Percentiles rank a stretch among this genome's conserved stretches.
Conservation (phyloP, 2,329 filamentous ascomycete genomes). For the Aspergillus transmontanensis region DNA sequence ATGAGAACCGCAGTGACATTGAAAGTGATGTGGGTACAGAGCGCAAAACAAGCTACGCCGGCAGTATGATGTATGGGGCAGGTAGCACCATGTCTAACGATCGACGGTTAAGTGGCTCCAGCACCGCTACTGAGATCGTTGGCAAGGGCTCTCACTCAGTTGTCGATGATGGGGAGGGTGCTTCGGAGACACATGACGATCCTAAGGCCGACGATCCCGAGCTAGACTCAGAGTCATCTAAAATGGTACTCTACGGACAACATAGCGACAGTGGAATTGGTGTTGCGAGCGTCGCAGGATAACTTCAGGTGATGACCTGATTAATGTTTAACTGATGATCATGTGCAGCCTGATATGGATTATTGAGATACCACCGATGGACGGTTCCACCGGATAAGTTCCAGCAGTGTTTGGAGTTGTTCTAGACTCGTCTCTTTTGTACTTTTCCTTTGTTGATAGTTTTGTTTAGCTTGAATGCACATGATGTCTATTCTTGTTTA, state of each 20-base stretch:
- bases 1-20: constrained; percentile 52
- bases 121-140: constrained; percentile 39
- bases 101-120: constrained; percentile 43
- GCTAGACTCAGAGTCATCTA: constrained; percentile 24
- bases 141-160: constrained; percentile 16
- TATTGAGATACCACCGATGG: constrained; percentile 7
- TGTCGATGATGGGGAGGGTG: constrained; percentile 10
- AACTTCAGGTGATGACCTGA: not conserved
- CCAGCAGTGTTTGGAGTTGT: not conserved
- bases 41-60: constrained; percentile 46
- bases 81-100: constrained; percentile 44
- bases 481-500: not conserved
- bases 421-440: constrained; percentile 21
- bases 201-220: constrained; percentile 22
- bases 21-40: constrained; percentile 56
- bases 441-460: constrained; percentile 24
- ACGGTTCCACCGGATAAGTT: constrained; percentile 1
- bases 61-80: constrained; percentile 42
- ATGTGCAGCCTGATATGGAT: constrained; percentile 4
- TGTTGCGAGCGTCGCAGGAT: constrained; percentile 22
- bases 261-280: constrained; percentile 35
- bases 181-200: constrained; percentile 13
- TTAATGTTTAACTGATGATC: not conserved
- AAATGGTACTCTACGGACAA: constrained; percentile 32
- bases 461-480: not conserved